These are phyloP conservation scores for Trichophyton simii DNA, from an alignment of 2,329 filamentous ascomycete species.

Conservation along the genomic window DNA sequence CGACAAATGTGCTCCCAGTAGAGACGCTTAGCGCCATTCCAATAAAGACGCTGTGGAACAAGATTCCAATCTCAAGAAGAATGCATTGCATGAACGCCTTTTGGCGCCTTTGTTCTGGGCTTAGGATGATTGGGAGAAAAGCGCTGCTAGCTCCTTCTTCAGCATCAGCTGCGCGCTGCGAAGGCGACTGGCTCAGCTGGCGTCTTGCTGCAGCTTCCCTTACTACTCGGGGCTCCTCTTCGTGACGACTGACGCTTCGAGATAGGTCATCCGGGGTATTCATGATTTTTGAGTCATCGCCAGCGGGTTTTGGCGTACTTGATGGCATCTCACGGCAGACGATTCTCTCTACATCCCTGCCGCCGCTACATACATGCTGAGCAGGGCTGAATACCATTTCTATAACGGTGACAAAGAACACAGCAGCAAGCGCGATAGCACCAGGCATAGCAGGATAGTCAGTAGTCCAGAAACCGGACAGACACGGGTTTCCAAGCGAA, in stretches of 20 bases:
- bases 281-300: background rate
- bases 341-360: conserved; percentile 7
- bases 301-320: background rate
- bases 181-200: conserved; percentile 17
- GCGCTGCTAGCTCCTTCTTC: background rate
- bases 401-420: conserved; percentile 39
- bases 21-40: conserved; percentile 28
- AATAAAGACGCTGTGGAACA: conserved; percentile 57
- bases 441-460: conserved; percentile 38
- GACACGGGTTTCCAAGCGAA: conserved; percentile 54
- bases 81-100: conserved; percentile 61
- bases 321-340: background rate
- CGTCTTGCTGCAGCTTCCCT: conserved; percentile 21
- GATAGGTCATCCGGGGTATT: conserved; percentile 16
- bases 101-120: conserved; percentile 36
- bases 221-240: conserved; percentile 20
- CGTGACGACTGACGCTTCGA: conserved; percentile 6
- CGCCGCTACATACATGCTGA: conserved; percentile 18
- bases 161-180: background rate
- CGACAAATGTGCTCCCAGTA: conserved; percentile 23
- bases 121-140: conserved; percentile 12
- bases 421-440: conserved; percentile 34
- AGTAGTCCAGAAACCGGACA: conserved; percentile 34
- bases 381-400: conserved; percentile 43
- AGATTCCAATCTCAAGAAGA: conserved; percentile 62